These are phyloP conservation scores for Colletotrichum australisinense DNA, from an alignment of 2,329 filamentous ascomycete genomes.

Conservation along the genomic window DNA sequence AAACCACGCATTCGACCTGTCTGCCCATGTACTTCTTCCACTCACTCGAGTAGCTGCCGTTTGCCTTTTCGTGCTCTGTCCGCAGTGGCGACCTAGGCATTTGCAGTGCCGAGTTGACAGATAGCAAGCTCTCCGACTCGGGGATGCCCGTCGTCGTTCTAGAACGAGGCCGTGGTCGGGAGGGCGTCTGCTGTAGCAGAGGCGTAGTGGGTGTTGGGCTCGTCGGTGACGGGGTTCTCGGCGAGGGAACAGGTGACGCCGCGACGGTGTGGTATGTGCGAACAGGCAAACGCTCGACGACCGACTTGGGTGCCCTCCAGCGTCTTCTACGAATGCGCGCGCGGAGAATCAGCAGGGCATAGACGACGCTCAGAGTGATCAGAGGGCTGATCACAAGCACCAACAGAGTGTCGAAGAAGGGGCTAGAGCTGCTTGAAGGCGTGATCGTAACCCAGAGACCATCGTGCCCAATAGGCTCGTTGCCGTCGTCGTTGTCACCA, in stretches of 20 bases:
- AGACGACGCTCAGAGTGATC: constrained; percentile 92
- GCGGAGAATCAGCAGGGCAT: constrained; percentile 86
- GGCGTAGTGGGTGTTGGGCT: constrained; percentile 82
- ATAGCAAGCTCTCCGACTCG: constrained; percentile 59
- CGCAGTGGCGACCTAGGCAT: constrained; percentile 48
- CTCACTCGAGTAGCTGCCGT: constrained; percentile 57
- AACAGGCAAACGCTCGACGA: constrained; percentile 94
- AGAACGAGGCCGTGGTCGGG: constrained; percentile 70
- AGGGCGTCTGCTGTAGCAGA: constrained; percentile 72
- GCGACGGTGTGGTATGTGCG: constrained; percentile 92
- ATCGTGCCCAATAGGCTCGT: constrained; percentile 66
- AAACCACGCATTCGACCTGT: constrained; percentile 93
- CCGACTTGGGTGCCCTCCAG: constrained; percentile 97
- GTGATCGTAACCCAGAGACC: constrained; percentile 98
- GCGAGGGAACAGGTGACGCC: constrained; percentile 66
- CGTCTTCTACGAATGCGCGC: constrained; percentile 88
- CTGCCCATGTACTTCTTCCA: constrained; percentile 76
- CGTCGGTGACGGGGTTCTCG: constrained; percentile 71
- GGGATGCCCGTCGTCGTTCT: constrained; percentile 72
- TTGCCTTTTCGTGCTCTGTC: constrained; percentile 61
- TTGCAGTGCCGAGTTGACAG: constrained; percentile 55
- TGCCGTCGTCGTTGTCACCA: constrained; percentile 32
- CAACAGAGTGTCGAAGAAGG: constrained; percentile 96
- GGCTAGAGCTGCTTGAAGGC: constrained; percentile 87
- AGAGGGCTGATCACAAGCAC: constrained; percentile 95